Evolutionary conservation across 106 monocot genomes (phyloP).

Genomic region (Dioscorea dumetorum): DNA sequence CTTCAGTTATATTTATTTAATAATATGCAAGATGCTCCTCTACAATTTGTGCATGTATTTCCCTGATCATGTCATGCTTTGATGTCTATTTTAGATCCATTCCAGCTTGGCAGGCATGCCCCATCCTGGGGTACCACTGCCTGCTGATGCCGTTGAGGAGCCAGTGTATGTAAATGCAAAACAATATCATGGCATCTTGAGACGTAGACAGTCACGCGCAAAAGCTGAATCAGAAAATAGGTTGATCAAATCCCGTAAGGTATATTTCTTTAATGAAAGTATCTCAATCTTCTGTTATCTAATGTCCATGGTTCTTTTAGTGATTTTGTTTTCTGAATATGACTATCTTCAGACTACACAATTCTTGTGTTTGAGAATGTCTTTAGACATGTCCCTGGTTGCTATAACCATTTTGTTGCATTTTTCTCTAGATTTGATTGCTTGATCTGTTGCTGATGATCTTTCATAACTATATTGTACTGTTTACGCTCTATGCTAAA

Average conservation of each 20-base stretch:
- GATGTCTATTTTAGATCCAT: conserved; percentile 4
- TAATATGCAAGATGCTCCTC: neutral
- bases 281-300: neutral
- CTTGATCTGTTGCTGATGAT: no score
- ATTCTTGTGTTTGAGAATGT: neutral
- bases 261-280: neutral
- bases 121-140: conserved; percentile 13
- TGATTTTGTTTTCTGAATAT: neutral
- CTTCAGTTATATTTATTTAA: neutral
- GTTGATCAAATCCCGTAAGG: conserved; percentile 17
- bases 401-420: neutral
- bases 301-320: neutral
- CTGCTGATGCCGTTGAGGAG: conserved; percentile 18
- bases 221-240: conserved; percentile 23
- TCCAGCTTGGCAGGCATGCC: conserved; percentile 4
- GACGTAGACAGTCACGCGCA: conserved; percentile 17
- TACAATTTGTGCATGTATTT: neutral
- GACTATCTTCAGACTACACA: neutral
- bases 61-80: neutral
- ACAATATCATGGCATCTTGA: conserved; percentile 19
- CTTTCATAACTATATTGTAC: no score
- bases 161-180: conserved; percentile 23
- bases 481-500: no score
- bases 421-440: neutral
- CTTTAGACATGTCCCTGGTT: neutral